Evolutionary conservation across 169 alveolate genomes (phyloP).

Genomic region (Eimeria brunetti): DNA sequence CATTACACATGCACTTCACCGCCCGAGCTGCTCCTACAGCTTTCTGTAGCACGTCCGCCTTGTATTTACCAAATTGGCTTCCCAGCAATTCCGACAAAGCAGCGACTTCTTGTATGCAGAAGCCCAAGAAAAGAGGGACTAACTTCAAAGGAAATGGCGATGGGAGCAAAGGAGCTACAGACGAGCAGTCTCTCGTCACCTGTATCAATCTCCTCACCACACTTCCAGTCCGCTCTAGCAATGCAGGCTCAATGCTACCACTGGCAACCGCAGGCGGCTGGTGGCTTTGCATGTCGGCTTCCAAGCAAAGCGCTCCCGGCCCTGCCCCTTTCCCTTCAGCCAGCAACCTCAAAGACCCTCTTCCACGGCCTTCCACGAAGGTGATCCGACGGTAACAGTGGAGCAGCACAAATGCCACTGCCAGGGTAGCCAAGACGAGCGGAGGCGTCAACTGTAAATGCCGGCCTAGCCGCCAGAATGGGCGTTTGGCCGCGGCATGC

Average conservation of each 20-base stretch:
- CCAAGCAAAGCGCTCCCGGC: background rate
- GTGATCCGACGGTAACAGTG: background rate
- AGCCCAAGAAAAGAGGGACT: background rate
- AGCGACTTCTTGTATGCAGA: conserved; percentile 6
- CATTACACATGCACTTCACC: background rate
- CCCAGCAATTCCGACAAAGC: conserved; percentile 1
- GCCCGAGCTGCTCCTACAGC: background rate
- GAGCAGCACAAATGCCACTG: background rate
- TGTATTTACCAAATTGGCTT: background rate
- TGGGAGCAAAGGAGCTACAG: background rate
- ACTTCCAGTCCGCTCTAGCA: background rate
- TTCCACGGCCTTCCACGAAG: background rate
- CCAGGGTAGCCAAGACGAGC: background rate
- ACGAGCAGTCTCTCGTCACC: background rate
- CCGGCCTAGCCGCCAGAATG: background rate
- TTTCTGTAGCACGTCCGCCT: background rate
- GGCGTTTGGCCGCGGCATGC: background rate
- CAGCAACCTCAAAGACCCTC: background rate
- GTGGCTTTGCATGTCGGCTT: background rate
- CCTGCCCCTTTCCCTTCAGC: conserved; percentile 4
- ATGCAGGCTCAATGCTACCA: background rate
- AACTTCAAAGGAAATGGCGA: background rate
- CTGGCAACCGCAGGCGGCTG: background rate
- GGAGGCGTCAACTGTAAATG: background rate
- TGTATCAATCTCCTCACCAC: background rate